phyloP scores from a whole-genome alignment of 1,284 basidiomycete genomes.

The Leccinum pseudoinsigne region DNA sequence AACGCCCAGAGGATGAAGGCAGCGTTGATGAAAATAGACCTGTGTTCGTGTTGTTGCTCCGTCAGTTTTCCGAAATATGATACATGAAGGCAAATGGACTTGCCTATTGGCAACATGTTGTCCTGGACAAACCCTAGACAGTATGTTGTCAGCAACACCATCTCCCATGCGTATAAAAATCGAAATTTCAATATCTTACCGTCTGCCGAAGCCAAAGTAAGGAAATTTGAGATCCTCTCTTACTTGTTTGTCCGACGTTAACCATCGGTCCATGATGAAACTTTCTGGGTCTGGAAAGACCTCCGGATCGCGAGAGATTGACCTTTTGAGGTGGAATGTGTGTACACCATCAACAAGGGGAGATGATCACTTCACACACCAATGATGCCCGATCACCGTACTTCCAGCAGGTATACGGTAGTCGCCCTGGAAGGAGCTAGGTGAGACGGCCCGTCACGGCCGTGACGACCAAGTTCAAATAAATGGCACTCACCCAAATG shows the following conservation, averaged over 20 bases:
- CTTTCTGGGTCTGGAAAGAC: constrained; percentile 11
- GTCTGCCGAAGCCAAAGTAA: constrained; percentile 15
- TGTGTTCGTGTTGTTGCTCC: neutral
- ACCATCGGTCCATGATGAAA: constrained; percentile 10
- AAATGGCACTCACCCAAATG: constrained; percentile 8
- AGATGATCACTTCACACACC: neutral
- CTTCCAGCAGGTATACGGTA: constrained; percentile 13
- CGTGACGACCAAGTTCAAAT: neutral
- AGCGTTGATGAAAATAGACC: neutral
- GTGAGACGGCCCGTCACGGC: too few species aligned
- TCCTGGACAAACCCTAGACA: constrained; percentile 14
- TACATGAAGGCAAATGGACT: neutral
- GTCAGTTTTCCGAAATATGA: neutral
- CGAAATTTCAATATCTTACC: neutral
- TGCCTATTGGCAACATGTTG: constrained; percentile 12
- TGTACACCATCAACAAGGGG: neutral
- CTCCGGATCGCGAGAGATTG: constrained; percentile 6
- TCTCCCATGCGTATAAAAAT: too few species aligned
- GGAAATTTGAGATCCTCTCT: constrained; percentile 10
- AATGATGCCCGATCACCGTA: constrained; percentile 11
- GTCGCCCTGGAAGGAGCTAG: constrained; percentile 5
- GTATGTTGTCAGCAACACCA: neutral
- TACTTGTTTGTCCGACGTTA: constrained; percentile 3
- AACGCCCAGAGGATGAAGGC: neutral
- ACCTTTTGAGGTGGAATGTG: neutral